Percentiles rank a stretch among this genome's conserved stretches.
Evolutionary conservation across 176 grass and related monocot species (phyloP).

Genomic region (Chrysopogon serrulatus): DNA sequence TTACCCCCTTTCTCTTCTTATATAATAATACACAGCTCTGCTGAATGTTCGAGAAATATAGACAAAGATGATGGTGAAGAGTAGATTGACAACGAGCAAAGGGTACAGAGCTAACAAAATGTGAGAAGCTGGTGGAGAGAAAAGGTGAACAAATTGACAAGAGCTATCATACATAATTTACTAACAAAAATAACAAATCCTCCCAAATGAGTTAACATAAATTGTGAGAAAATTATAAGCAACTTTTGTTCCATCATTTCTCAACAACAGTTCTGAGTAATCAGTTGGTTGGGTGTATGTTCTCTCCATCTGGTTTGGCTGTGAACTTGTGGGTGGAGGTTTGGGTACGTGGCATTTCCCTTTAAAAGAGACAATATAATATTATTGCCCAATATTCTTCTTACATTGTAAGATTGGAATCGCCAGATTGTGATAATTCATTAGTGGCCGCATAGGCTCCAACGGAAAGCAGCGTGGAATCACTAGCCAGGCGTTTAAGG

Average conservation of each 20-base stretch:
- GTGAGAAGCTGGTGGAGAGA: background rate
- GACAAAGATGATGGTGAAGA: background rate
- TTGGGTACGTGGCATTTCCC: background rate
- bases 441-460: background rate
- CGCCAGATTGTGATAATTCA: background rate
- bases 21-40: background rate
- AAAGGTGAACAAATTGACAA: background rate
- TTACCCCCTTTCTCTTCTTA: background rate
- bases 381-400: background rate
- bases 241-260: background rate
- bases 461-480: background rate
- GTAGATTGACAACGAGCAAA: background rate
- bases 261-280: background rate
- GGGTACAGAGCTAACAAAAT: background rate
- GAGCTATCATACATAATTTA: background rate
- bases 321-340: background rate
- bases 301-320: background rate
- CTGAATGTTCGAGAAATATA: background rate
- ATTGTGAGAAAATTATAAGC: background rate
- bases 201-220: background rate
- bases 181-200: slow-evolving; percentile 1
- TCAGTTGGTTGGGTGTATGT: background rate
- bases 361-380: slow-evolving; percentile 11
- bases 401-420: background rate
- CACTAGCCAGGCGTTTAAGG: background rate